Conservation (phyloP, 768 basidiomycete species). For the Nevesoporus exiguus region DNA sequence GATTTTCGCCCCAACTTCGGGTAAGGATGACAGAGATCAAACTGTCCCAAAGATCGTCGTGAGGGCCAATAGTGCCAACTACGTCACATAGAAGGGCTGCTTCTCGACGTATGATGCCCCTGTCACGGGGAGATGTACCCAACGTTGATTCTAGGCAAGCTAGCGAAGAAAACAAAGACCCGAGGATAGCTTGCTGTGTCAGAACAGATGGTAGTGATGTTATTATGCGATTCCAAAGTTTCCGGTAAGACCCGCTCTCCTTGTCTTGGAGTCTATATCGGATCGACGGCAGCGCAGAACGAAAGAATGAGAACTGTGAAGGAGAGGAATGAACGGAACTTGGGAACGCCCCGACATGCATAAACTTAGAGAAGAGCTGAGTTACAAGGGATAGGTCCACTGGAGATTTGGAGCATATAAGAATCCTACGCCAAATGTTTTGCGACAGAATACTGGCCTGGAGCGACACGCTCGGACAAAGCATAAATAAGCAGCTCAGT, state of each 20-base stretch:
- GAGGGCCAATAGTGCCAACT: constrained; percentile 47
- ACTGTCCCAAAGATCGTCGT: constrained; percentile 51
- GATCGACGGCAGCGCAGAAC: constrained; percentile 46
- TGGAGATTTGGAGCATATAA: constrained; percentile 30
- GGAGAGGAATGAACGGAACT: constrained; percentile 43
- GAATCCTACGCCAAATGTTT: constrained; percentile 6
- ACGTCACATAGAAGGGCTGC: constrained; percentile 49
- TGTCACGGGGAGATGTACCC: constrained; percentile 31
- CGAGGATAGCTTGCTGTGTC: constrained; percentile 54
- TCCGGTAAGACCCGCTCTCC: constrained; percentile 38
- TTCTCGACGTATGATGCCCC: constrained; percentile 50
- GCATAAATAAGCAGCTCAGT: constrained; percentile 49
- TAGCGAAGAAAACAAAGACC: constrained; percentile 56
- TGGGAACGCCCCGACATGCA: constrained; percentile 66
- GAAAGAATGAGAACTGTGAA: constrained; percentile 75
- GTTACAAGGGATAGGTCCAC: constrained; percentile 38
- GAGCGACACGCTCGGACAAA: constrained; percentile 35
- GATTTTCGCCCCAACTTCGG: constrained; percentile 56
- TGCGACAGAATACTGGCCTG: constrained; percentile 39
- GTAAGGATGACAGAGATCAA: constrained; percentile 44
- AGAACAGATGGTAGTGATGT: constrained; percentile 47
- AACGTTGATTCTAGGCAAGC: constrained; percentile 28
- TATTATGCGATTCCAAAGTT: constrained; percentile 48
- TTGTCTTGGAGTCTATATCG: constrained; percentile 34
- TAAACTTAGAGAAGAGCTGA: constrained; percentile 63